Base-by-base conservation (phyloP, 2,329 filamentous ascomycete genomes). In the Geosmithia flava region DNA sequence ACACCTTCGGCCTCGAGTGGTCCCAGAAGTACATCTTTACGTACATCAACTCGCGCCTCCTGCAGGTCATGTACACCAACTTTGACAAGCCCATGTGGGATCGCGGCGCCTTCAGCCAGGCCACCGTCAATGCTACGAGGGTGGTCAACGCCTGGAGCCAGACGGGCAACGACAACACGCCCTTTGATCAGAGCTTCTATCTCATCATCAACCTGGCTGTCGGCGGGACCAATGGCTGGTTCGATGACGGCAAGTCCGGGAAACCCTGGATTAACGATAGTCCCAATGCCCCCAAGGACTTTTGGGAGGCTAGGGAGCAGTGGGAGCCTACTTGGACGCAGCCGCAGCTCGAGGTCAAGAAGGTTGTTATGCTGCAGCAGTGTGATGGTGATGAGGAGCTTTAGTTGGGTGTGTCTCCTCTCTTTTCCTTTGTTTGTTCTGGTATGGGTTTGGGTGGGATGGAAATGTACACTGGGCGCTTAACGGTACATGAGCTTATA, bases 1-100 rank as follows among this genome's bases (percentile, higher is more conserved):
- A 94, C 68, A 87, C 77, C 0, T 94, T 81, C 57, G 87, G 87
- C 15, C 64, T 94, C 2, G 87, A 94, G 65, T 94, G 87, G 87
- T 88, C 80, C 47, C 77, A 91, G 56, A 91, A 90, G 64, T 93
- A 94, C 63, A 69, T 93, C 51, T 94, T 91, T 69, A 90, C 85
- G 20, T 94, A 89, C 61, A 75, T 94, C 68, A 84, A 93, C 71
- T 83, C 78, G 44, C 81, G 85, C 13, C 76, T 94, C 19, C 71
- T 89, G 27, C 86, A 91, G 62, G 85, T 91, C 47, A 74, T 88
- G 52, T 94, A 89, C 69, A 82, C 78, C 55, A 85, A 82, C 62
- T 89, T 89, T 58, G 69, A 83, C 55, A 60, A 76, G 56, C 72
- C 78, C 10, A 75, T 89, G 58, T 89, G 81, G 78, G 54, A 78